phyloP scores from a whole-genome alignment of 805 yeast species.

The Myxozyma mucilagina region DNA sequence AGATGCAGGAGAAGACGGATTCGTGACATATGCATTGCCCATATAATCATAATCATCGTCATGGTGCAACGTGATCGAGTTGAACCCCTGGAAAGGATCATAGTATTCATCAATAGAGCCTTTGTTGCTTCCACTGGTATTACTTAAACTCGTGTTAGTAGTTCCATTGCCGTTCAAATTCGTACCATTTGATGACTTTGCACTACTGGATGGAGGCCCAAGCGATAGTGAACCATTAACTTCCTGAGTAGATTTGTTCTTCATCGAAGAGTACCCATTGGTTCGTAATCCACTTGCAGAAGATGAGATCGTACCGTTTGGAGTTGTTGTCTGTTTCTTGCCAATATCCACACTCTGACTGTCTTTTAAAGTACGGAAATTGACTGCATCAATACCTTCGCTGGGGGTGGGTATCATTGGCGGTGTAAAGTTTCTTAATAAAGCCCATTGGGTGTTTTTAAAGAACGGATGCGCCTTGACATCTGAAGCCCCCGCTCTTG shows the following conservation, averaged over 20 bases:
- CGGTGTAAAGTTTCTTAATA: slow-evolving; percentile 86
- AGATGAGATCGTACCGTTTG: not conserved
- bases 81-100: slow-evolving; percentile 84
- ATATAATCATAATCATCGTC: slow-evolving; percentile 50
- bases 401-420: slow-evolving; percentile 89
- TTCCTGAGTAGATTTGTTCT: not conserved
- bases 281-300: slow-evolving; percentile 1
- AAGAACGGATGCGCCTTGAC: slow-evolving; percentile 88
- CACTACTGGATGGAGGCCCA: not conserved
- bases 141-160: slow-evolving; percentile 10
- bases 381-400: slow-evolving; percentile 52
- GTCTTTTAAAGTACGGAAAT: slow-evolving; percentile 36
- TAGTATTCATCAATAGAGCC: slow-evolving; percentile 43
- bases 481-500: slow-evolving; percentile 93
- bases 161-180: slow-evolving; percentile 1
- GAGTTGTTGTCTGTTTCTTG: slow-evolving; percentile 6
- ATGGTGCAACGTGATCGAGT: slow-evolving; percentile 82
- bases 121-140: slow-evolving; percentile 7
- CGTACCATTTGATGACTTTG: slow-evolving; percentile 12
- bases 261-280: slow-evolving; percentile 5
- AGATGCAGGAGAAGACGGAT: not conserved
- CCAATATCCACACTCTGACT: slow-evolving; percentile 41
- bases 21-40: slow-evolving; percentile 1
- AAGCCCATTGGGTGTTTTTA: slow-evolving; percentile 92
- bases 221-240: not conserved